phyloP scores from a whole-genome alignment of 495 filamentous ascomycete species.

The Penicillium arizonense region DNA sequence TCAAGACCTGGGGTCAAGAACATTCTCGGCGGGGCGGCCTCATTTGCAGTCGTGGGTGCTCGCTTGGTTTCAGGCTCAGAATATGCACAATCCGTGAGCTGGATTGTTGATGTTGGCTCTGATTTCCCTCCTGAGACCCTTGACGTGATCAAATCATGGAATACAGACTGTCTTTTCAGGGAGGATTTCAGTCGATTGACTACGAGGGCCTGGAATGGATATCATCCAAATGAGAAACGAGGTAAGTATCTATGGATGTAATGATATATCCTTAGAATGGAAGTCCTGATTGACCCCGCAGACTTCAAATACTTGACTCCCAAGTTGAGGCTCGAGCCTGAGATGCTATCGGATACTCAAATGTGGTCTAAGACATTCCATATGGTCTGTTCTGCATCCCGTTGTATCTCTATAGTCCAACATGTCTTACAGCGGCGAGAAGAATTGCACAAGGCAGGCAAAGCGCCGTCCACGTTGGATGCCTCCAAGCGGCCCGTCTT shows the following conservation, averaged over 20 bases:
- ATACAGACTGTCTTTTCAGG: constrained; percentile 68
- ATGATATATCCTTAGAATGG: background rate
- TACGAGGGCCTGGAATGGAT: constrained; percentile 90
- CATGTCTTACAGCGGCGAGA: constrained; percentile 54
- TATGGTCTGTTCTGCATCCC: constrained; percentile 75
- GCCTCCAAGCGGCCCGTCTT: constrained; percentile 59
- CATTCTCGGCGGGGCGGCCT: constrained; percentile 81
- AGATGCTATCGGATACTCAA: constrained; percentile 54
- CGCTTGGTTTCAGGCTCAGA: constrained; percentile 68
- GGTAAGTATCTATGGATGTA: constrained; percentile 29
- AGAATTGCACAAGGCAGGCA: constrained; percentile 28
- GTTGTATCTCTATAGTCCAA: constrained; percentile 72
- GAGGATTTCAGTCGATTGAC: constrained; percentile 66
- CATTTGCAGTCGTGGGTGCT: constrained; percentile 84
- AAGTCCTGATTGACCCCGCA: constrained; percentile 39
- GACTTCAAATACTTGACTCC: constrained; percentile 87
- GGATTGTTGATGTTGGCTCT: constrained; percentile 85
- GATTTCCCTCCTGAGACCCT: constrained; percentile 76
- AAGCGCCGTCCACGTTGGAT: constrained; percentile 20
- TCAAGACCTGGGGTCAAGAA: constrained; percentile 58
- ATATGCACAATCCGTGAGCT: constrained; percentile 62
- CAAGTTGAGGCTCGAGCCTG: constrained; percentile 72
- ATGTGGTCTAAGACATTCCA: constrained; percentile 77
- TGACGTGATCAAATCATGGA: constrained; percentile 64
- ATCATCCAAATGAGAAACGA: constrained; percentile 58